These are phyloP conservation scores for Yamadazyma philogaea DNA, from an alignment of 805 yeast genomes.

Conservation along the genomic window DNA sequence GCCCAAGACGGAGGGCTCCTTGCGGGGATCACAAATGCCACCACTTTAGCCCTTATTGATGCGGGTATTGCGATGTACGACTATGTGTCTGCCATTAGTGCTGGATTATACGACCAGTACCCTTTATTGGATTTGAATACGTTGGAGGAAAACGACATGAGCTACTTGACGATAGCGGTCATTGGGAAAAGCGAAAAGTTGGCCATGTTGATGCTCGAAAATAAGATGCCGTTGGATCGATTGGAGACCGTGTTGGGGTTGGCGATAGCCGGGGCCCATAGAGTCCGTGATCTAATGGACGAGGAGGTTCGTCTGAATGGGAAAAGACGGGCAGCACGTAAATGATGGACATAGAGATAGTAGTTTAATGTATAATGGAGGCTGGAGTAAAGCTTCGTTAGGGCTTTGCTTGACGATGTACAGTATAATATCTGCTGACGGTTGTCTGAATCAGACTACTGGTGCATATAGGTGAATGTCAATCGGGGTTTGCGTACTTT, in stretches of 20 bases:
- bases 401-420: too few species aligned
- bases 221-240: slow-evolving; percentile 78
- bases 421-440: too few species aligned
- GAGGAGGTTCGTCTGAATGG: slow-evolving; percentile 77
- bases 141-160: slow-evolving; percentile 80
- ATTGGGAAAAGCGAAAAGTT: slow-evolving; percentile 80
- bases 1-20: slow-evolving; percentile 89
- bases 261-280: slow-evolving; percentile 84
- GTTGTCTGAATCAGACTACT: too few species aligned
- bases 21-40: slow-evolving; percentile 76
- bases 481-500: too few species aligned
- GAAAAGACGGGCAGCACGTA: slow-evolving; percentile 19
- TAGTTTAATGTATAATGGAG: not conserved
- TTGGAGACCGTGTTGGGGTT: slow-evolving; percentile 73
- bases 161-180: slow-evolving; percentile 77
- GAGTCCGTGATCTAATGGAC: slow-evolving; percentile 83
- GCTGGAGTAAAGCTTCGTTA: too few species aligned
- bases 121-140: slow-evolving; percentile 81
- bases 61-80: slow-evolving; percentile 96
- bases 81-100: slow-evolving; percentile 74
- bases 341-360: not conserved
- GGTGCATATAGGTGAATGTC: too few species aligned
- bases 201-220: slow-evolving; percentile 74
- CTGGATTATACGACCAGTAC: slow-evolving; percentile 72
- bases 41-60: slow-evolving; percentile 85